These are phyloP conservation scores for Saccharomycopsis sp. DNA, from an alignment of 805 yeast genomes.

Conservation along the genomic window DNA sequence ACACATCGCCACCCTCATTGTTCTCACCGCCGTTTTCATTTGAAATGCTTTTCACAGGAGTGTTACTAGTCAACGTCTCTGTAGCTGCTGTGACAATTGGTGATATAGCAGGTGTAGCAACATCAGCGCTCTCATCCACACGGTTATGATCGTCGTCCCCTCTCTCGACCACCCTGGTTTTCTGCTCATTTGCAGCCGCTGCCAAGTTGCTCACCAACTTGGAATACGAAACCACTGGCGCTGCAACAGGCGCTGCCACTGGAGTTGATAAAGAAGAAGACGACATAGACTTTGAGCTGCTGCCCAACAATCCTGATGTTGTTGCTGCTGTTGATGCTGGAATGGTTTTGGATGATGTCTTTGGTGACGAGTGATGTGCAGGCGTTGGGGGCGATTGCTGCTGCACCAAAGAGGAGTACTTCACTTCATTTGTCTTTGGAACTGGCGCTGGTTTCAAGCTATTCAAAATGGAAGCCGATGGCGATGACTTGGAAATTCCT, in stretches of 20 bases:
- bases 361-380: slow-evolving; percentile 10
- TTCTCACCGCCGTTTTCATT: slow-evolving; percentile 20
- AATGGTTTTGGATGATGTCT: slow-evolving; percentile 23
- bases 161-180: background rate
- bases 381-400: slow-evolving; percentile 11
- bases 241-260: slow-evolving; percentile 13
- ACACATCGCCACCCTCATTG: slow-evolving; percentile 11
- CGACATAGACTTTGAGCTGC: slow-evolving; percentile 21
- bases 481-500: no score
- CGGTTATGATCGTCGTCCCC: background rate
- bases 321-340: slow-evolving; percentile 20
- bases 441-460: slow-evolving; percentile 45
- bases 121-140: no score
- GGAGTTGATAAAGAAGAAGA: slow-evolving; percentile 19
- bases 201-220: slow-evolving; percentile 26
- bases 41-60: no score
- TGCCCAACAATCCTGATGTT: no score
- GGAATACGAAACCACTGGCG: slow-evolving; percentile 24
- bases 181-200: slow-evolving; percentile 19
- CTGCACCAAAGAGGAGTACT: slow-evolving; percentile 37
- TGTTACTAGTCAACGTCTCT: no score
- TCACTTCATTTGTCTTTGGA: slow-evolving; percentile 44
- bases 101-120: no score
- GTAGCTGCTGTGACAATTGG: slow-evolving; percentile 17
- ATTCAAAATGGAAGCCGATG: slow-evolving; percentile 19